These are phyloP conservation scores for Pythium catenulatum DNA, from an alignment of 352 stramenopile species.

Conservation along the genomic window DNA sequence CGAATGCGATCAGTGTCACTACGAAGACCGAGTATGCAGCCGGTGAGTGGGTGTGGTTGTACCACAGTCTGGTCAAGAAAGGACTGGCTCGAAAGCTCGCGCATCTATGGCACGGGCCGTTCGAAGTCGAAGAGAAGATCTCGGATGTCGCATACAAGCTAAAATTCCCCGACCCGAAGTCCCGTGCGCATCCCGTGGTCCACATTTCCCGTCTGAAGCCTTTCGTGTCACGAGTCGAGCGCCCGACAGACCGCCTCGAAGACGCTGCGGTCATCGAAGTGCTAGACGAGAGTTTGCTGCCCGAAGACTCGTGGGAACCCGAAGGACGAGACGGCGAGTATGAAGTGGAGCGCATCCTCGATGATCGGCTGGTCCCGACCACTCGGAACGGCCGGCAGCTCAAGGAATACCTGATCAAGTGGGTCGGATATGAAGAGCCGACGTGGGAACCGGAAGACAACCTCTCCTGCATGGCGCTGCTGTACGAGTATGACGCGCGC, in stretches of 20 bases:
- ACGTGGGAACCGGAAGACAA: conserved; percentile 55
- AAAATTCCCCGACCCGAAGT: not conserved
- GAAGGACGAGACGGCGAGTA: conserved; percentile 11
- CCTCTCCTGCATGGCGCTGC: conserved; percentile 34
- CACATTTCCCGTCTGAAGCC: conserved; percentile 37
- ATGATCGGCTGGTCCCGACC: not conserved
- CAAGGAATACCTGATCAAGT: conserved; percentile 61
- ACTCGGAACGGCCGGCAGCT: conserved; percentile 38
- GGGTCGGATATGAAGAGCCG: conserved; percentile 34
- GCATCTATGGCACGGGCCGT: conserved; percentile 42
- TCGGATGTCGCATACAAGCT: conserved; percentile 16
- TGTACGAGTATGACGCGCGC: conserved; percentile 38
- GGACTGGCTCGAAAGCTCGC: conserved; percentile 14
- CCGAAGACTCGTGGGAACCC: conserved; percentile 27
- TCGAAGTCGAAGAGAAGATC: conserved; percentile 7
- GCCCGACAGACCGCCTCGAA: not conserved
- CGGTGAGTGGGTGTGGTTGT: conserved; percentile 31
- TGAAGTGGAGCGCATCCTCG: conserved; percentile 34
- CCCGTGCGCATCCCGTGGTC: not conserved
- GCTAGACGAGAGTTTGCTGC: conserved; percentile 18
- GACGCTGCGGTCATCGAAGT: not conserved
- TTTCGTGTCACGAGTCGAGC: conserved; percentile 6
- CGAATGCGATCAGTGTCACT: not conserved
- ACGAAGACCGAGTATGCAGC: not conserved
- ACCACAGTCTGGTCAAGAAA: conserved; percentile 34